Evolutionary conservation across 805 yeast genomes (phyloP).

Genomic region (Pichia gijzeniarum): DNA sequence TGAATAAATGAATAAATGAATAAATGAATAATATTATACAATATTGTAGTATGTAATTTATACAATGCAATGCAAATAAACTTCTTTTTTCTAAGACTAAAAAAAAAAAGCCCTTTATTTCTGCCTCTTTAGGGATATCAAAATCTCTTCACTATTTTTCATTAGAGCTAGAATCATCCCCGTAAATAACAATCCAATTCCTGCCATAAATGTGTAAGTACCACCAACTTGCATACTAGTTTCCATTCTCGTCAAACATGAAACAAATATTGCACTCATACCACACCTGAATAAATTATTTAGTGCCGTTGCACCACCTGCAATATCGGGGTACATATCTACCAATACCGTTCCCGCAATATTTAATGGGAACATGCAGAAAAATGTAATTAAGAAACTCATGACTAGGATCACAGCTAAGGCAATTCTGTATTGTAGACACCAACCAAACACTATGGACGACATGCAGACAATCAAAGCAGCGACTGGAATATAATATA

Average conservation of each 20-base stretch:
- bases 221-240: slow-evolving; percentile 61
- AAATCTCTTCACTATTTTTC: slow-evolving; percentile 16
- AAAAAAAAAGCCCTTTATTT: no score
- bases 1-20: no score
- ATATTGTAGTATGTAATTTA: no score
- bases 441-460: slow-evolving; percentile 64
- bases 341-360: slow-evolving; percentile 61
- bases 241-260: slow-evolving; percentile 58
- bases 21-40: no score
- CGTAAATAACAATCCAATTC: slow-evolving; percentile 25
- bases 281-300: slow-evolving; percentile 68
- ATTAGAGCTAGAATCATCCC: slow-evolving; percentile 15
- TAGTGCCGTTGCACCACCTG: slow-evolving; percentile 71
- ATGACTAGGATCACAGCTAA: slow-evolving; percentile 53
- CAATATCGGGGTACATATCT: slow-evolving; percentile 64
- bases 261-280: slow-evolving; percentile 65
- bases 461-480: slow-evolving; percentile 32
- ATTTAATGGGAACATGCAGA: slow-evolving; percentile 53
- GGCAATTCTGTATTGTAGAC: slow-evolving; percentile 41
- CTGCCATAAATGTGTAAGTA: slow-evolving; percentile 66
- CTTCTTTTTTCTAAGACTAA: no score
- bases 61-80: no score
- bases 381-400: slow-evolving; percentile 49
- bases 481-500: slow-evolving; percentile 41
- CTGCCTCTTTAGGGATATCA: slow-evolving; percentile 6